A percentile compares a stretch with the other conserved stretches of the same genome.
phyloP scores from a whole-genome alignment of 805 yeast genomes.

The Lachancea quebecensis region DNA sequence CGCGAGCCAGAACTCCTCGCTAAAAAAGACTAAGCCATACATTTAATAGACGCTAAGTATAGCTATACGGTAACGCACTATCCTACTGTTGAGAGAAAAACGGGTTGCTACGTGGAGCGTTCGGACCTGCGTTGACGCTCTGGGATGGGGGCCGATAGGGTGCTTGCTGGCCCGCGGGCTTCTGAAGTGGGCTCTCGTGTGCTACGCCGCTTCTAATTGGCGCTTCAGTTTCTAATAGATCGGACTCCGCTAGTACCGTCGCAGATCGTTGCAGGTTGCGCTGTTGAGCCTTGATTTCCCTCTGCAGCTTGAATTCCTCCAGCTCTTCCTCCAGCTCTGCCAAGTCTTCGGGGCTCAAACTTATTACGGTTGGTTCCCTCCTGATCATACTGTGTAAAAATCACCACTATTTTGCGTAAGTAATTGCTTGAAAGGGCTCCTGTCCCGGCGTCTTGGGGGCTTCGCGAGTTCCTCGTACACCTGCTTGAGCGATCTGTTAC shows the following conservation, averaged over 20 bases:
- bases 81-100: constrained; percentile 1
- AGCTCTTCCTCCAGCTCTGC: constrained; percentile 22
- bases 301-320: constrained; percentile 23
- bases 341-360: constrained; percentile 63
- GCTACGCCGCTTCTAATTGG: not conserved
- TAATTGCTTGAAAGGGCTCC: no score
- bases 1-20: not conserved
- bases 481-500: no score
- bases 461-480: no score
- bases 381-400: constrained; percentile 45
- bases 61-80: not conserved
- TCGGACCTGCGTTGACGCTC: not conserved
- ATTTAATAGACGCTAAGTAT: not conserved
- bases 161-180: not conserved
- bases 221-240: constrained; percentile 2
- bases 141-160: constrained; percentile 3
- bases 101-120: not conserved
- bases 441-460: no score
- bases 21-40: not conserved
- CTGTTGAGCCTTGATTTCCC: constrained; percentile 20
- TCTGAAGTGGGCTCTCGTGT: constrained; percentile 3
- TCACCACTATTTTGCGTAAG: not conserved
- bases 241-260: constrained; percentile 1
- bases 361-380: constrained; percentile 63
- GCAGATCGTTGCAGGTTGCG: constrained; percentile 18